Evolutionary conservation across 1,284 basidiomycete species (phyloP), one percentile per base, ranked within the genome.

Genomic region (Boletus sp.): DNA sequence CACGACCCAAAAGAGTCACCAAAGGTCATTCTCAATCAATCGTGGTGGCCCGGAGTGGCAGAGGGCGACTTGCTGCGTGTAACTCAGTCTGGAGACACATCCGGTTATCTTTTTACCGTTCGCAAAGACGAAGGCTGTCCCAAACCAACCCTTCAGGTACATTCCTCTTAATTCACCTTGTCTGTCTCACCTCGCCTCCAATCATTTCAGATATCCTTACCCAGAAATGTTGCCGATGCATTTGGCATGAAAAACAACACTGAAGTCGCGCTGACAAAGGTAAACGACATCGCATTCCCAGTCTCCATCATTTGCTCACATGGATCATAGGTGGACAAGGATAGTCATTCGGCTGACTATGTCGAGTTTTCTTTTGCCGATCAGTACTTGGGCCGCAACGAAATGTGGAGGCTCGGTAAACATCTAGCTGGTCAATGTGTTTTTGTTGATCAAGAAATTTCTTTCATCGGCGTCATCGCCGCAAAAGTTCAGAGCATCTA

Each of bases 341-440:
- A 74, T 5, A 69, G 72, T 30, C 81, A 80, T 55, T 76, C 75
- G 33, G 89, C 89, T 2, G 88, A 93, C 54, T 89, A 87, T 62
- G 76, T 95, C 44, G 94, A 96, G 60, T 78, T 96, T 46, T 82
- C 83, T 40, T 96, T 96, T 64, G 86, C 89, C 57, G 93, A 95
- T 61, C 91, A 94, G 62, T 94, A 94, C 61, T 75, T 95, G 9
- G 92, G 91, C 20, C 81, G 94, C 44, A 91, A 90, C 47, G 93
- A 95, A 58, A 94, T 94, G 91, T 95, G 92, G 88, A 76, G 89
- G 36, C 74, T 94, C 12, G 81, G 82, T 23, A 82, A 87, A 64
- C 77, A 83, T 44, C 74, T 95, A 32, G 81, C 84, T 2, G 83
- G 84, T n/a, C 86, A 88, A 60, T 87, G 82, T 58, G 69, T 87